phyloP scores from a whole-genome alignment of 1,139 yeast species.

The Geotrichum restrictum region DNA sequence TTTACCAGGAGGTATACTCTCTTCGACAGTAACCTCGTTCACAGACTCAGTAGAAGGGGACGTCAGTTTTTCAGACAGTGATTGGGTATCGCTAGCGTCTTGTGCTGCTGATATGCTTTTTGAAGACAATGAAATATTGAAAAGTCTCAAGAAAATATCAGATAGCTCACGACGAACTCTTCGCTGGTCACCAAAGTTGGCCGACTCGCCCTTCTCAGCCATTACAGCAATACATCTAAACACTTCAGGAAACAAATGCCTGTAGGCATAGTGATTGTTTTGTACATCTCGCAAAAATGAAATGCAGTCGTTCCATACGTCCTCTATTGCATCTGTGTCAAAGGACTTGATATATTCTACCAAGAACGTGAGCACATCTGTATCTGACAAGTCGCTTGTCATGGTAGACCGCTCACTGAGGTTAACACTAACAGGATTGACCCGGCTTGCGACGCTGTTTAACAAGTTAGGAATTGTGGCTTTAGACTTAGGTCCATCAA shows the following conservation, averaged over 20 bases:
- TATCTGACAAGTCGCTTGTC: conserved; percentile 44
- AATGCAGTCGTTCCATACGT: conserved; percentile 59
- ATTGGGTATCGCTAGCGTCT: conserved; percentile 10
- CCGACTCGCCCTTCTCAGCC: conserved; percentile 52
- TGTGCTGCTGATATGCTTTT: conserved; percentile 26
- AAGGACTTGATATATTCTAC: conserved; percentile 58
- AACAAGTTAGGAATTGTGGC: conserved; percentile 66
- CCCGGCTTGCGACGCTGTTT: conserved; percentile 49
- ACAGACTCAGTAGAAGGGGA: conserved; percentile 16
- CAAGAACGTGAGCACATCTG: conserved; percentile 49
- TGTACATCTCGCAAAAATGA: conserved; percentile 58
- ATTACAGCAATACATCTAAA: conserved; percentile 51
- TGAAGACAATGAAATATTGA: conserved; percentile 44
- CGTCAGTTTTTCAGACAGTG: conserved; percentile 21
- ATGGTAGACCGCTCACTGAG: conserved; percentile 43
- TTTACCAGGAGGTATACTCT: conserved; percentile 19
- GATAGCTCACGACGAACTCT: conserved; percentile 61
- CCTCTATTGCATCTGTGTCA: conserved; percentile 72
- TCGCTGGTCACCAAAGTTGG: conserved; percentile 60
- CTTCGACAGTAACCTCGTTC: conserved; percentile 7
- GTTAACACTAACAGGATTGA: conserved; percentile 39
- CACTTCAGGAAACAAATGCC: conserved; percentile 49
- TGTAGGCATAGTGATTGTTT: conserved; percentile 49
- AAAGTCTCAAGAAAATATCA: conserved; percentile 57
- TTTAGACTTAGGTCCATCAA: conserved; percentile 83